phyloP scores from a whole-genome alignment of 129 eudicot species.

The Apium graveolens region DNA sequence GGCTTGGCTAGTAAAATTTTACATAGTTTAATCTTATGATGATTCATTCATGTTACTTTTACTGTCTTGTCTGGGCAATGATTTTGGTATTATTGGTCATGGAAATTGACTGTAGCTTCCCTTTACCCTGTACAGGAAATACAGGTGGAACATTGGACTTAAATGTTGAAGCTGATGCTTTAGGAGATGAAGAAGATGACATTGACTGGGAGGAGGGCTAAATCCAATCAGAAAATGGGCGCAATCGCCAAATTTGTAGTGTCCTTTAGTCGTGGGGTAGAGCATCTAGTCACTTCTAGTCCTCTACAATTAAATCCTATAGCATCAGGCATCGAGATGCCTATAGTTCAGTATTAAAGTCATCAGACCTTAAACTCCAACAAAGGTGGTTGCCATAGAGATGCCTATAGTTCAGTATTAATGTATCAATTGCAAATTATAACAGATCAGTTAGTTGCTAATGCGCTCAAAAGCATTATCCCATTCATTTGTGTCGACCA shows the following conservation, averaged over 20 bases:
- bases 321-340: not conserved
- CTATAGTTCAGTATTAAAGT: not conserved
- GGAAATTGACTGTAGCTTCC: not conserved
- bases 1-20: not conserved
- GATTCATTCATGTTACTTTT: not conserved
- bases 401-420: not conserved
- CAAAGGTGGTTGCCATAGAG: not conserved
- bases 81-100: not conserved
- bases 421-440: not conserved
- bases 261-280: not conserved
- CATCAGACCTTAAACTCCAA: not conserved
- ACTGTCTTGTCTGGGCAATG: not conserved
- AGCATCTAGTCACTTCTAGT: not conserved
- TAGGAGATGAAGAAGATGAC: constrained; percentile 31
- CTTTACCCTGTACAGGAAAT: not conserved
- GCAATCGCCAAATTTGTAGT: not conserved
- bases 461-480: no score
- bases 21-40: not conserved
- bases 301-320: not conserved
- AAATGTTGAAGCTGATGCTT: not conserved
- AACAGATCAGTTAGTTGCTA: no score
- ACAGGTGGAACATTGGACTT: not conserved
- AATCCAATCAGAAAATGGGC: not conserved
- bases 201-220: constrained; percentile 67
- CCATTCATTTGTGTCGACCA: no score